phyloP scores from a whole-genome alignment of 805 yeast genomes.

The Starmera amethionina region DNA sequence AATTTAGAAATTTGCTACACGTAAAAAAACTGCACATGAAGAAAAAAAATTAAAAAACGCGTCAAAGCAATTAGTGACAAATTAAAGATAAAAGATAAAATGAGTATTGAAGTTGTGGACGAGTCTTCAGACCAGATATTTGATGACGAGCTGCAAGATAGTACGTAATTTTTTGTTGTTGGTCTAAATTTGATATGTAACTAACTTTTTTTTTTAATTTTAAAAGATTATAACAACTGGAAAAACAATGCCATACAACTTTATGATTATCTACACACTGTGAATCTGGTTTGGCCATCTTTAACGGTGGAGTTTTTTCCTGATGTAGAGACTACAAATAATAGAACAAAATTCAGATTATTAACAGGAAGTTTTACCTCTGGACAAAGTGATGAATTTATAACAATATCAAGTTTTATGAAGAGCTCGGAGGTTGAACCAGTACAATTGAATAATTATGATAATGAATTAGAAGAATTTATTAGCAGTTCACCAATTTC shows the following conservation, averaged over 20 bases:
- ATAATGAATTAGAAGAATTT: constrained; percentile 23
- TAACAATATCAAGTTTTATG: constrained; percentile 24
- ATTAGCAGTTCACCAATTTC: constrained; percentile 20
- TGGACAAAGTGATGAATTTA: constrained; percentile 43
- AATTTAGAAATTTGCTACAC: too few relatives aligned
- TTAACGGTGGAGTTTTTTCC: constrained; percentile 64
- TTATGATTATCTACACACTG: constrained; percentile 65
- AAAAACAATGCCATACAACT: constrained; percentile 71
- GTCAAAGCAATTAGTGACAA: too few relatives aligned
- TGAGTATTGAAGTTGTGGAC: background rate
- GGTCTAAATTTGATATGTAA: background rate
- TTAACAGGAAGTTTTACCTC: constrained; percentile 58
- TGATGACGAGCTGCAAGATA: constrained; percentile 5
- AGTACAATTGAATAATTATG: constrained; percentile 24
- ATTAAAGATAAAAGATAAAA: background rate
- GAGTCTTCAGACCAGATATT: constrained; percentile 1
- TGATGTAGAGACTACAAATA: constrained; percentile 21
- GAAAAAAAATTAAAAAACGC: too few relatives aligned
- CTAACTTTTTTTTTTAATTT: background rate
- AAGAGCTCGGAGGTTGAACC: constrained; percentile 15
- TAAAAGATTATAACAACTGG: constrained; percentile 39
- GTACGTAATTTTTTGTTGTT: background rate
- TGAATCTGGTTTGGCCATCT: constrained; percentile 61
- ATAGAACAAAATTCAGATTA: constrained; percentile 30
- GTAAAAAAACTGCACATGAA: too few relatives aligned